These are phyloP conservation scores for Cladosporium phlei DNA, from an alignment of 2,329 filamentous ascomycete genomes.

Conservation along the genomic window DNA sequence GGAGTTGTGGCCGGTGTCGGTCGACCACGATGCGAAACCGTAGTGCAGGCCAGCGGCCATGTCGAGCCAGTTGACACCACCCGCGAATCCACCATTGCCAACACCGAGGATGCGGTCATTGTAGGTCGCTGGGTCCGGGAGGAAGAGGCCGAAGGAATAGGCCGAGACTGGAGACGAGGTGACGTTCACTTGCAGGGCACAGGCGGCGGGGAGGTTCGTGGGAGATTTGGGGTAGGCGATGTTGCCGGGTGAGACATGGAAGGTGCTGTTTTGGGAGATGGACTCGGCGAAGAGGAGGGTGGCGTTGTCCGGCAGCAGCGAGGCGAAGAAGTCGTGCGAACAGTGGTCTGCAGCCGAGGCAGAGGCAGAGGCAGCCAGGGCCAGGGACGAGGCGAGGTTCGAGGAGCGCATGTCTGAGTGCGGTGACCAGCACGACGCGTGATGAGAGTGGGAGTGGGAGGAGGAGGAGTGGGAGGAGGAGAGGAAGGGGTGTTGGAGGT, in stretches of 20 bases:
- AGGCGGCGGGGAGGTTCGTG: conserved; percentile 28
- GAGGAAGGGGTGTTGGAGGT: too few species aligned
- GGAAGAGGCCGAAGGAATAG: conserved; percentile 31
- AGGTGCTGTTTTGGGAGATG: conserved; percentile 34
- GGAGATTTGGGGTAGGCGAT: conserved; percentile 39
- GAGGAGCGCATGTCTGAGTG: conserved; percentile 10
- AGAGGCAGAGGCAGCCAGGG: conserved; percentile 9
- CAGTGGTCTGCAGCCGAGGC: conserved; percentile 27
- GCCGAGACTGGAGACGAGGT: conserved; percentile 25
- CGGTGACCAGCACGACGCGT: conserved; percentile 6
- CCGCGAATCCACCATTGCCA: conserved; percentile 45
- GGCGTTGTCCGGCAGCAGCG: conserved; percentile 32
- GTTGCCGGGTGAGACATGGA: conserved; percentile 34
- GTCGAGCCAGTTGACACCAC: conserved; percentile 46
- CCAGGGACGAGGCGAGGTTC: conserved; percentile 10
- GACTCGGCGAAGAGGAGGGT: conserved; percentile 34
- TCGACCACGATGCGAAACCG: conserved; percentile 42
- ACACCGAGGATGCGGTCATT: conserved; percentile 35
- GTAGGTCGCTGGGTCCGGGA: conserved; percentile 26
- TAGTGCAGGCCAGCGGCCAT: conserved; percentile 41
- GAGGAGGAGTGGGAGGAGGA: too few species aligned
- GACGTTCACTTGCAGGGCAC: conserved; percentile 30
- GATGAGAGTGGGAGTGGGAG: neutral
- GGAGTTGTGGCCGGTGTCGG: conserved; percentile 44
- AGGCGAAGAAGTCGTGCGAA: conserved; percentile 30